Conservation (phyloP, 2,329 filamentous ascomycete genomes). For the Colletotrichum gloeosporioides region DNA sequence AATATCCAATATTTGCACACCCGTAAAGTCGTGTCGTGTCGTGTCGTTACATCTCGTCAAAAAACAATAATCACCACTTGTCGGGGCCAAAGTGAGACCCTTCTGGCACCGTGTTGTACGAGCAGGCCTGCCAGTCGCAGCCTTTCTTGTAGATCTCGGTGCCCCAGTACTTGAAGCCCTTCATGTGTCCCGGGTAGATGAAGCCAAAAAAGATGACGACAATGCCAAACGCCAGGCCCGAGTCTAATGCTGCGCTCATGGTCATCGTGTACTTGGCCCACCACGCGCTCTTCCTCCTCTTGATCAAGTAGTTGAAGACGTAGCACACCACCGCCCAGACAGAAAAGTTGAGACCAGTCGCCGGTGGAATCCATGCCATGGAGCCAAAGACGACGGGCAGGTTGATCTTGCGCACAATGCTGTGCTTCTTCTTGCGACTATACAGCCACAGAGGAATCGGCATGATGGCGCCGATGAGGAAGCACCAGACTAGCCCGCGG, state of each 20-base stretch:
- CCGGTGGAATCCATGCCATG: conserved; percentile 86
- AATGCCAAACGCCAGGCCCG: conserved; percentile 80
- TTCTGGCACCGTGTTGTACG: conserved; percentile 68
- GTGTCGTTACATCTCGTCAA: not conserved
- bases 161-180: conserved; percentile 84
- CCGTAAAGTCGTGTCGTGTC: conserved; percentile 1
- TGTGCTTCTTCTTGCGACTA: conserved; percentile 61
- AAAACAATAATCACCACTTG: conserved; percentile 49
- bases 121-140: conserved; percentile 84
- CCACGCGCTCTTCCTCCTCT: conserved; percentile 74
- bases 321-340: conserved; percentile 88
- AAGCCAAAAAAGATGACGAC: conserved; percentile 87
- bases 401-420: conserved; percentile 77
- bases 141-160: conserved; percentile 85
- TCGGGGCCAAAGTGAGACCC: conserved; percentile 72
- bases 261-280: conserved; percentile 95
- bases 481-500: conserved; percentile 79
- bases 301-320: conserved; percentile 80
- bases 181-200: conserved; percentile 79
- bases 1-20: not conserved
- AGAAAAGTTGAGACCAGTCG: conserved; percentile 85
- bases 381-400: conserved; percentile 84
- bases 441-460: conserved; percentile 79
- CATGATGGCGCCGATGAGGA: conserved; percentile 76
- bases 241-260: conserved; percentile 81